Percentiles rank a stretch among this genome's conserved stretches.
Evolutionary conservation across 306 rosid genomes (phyloP).

Genomic region (Vicia faba): DNA sequence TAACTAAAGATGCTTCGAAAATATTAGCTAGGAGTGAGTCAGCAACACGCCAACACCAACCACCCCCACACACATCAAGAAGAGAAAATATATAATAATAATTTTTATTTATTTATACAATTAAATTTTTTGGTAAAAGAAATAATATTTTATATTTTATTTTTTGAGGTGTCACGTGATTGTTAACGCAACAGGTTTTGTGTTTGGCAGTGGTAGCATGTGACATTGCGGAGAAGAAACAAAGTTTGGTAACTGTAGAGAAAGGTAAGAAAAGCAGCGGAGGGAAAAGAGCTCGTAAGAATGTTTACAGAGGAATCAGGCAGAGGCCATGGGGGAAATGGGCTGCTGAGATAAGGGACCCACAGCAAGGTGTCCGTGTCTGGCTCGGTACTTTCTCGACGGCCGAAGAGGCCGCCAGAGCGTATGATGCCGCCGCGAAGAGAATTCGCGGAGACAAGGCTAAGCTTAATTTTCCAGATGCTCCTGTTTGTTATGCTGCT

Average conservation of each 20-base stretch:
- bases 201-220: constrained; percentile 31
- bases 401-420: constrained; percentile 83
- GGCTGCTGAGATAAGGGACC: constrained; percentile 99
- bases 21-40: not conserved
- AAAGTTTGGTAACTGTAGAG: constrained; percentile 11
- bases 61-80: not conserved
- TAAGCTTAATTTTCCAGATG: constrained; percentile 69
- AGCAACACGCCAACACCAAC: not conserved
- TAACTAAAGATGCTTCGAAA: not conserved
- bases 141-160: not conserved
- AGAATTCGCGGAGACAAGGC: constrained; percentile 93
- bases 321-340: constrained; percentile 99
- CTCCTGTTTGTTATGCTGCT: not conserved
- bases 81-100: not conserved
- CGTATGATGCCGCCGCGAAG: constrained; percentile 81
- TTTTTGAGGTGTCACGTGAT: constrained; percentile 21
- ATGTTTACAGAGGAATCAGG: constrained; percentile 84
- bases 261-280: not conserved
- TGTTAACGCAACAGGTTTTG: constrained; percentile 9
- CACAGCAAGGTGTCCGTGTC: constrained; percentile 80
- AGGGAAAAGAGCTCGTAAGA: constrained; percentile 51
- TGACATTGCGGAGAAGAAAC: constrained; percentile 43
- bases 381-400: constrained; percentile 96
- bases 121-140: not conserved
- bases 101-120: not conserved